Percentiles rank a stretch among this genome's conserved stretches.
Conservation (phyloP, 1,139 yeast species). For the Hyphopichia wangnamkhiaoensis region DNA sequence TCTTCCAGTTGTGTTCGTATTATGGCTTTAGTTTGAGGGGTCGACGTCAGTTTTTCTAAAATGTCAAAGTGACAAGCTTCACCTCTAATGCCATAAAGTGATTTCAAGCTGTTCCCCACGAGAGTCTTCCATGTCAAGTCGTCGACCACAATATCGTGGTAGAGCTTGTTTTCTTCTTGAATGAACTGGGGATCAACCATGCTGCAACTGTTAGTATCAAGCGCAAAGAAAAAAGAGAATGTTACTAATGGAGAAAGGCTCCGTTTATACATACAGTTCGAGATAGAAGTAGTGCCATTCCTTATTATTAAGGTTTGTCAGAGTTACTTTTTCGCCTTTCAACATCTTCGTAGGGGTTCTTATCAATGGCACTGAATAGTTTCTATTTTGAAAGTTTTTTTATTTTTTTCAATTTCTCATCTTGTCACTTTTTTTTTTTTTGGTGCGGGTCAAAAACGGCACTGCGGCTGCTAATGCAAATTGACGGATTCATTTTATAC, state of each 20-base stretch:
- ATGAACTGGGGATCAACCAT: conserved; percentile 15
- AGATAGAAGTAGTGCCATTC: conserved; percentile 10
- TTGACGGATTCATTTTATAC: too few relatives aligned
- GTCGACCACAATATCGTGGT: conserved; percentile 18
- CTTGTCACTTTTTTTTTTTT: too few relatives aligned
- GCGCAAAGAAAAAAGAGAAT: background rate
- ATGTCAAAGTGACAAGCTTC: conserved; percentile 35
- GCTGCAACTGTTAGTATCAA: conserved; percentile 7
- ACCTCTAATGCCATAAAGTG: conserved; percentile 39
- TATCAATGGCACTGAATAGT: background rate
- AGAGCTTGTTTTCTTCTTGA: conserved; percentile 10
- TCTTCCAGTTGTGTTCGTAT: conserved; percentile 31
- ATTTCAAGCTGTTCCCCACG: conserved; percentile 24
- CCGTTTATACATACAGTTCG: conserved; percentile 6
- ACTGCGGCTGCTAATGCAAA: background rate
- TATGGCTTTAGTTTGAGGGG: conserved; percentile 14
- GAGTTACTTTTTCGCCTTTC: background rate
- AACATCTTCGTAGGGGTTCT: background rate
- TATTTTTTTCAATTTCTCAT: conserved; percentile 2
- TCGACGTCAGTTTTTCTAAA: conserved; percentile 13
- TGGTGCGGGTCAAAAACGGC: too few relatives aligned
- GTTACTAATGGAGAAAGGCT: too few relatives aligned
- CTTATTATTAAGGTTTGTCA: background rate
- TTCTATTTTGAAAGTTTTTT: background rate
- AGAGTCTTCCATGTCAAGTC: conserved; percentile 34